Percentiles rank a stretch among this genome's conserved stretches.
Conservation (phyloP, 2,329 filamentous ascomycete species). For the Cladorrhinum sp. region DNA sequence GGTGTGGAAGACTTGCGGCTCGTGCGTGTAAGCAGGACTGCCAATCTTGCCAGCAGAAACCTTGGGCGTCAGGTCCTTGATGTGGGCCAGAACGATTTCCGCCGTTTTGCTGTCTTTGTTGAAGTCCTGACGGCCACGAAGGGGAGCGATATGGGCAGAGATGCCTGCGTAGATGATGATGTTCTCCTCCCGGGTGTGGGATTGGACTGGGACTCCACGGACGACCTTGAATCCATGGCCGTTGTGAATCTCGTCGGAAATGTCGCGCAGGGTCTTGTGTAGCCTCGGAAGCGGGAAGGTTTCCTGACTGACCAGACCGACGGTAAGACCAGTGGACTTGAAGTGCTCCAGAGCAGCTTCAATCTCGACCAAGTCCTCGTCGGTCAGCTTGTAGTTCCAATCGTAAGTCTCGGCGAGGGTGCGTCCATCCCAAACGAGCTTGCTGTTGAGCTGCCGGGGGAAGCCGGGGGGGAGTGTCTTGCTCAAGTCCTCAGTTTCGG, state of each 20-base stretch:
- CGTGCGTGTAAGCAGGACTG: conserved; percentile 56
- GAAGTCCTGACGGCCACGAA: conserved; percentile 52
- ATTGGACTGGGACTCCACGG: conserved; percentile 52
- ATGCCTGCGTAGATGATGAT: conserved; percentile 59
- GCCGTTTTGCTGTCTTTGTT: conserved; percentile 43
- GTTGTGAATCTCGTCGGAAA: conserved; percentile 54
- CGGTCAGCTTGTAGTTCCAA: conserved; percentile 51
- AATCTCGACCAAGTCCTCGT: conserved; percentile 49
- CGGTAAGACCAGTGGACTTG: conserved; percentile 27
- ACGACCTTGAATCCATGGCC: conserved; percentile 61
- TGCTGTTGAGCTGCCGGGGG: conserved; percentile 44
- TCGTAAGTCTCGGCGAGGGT: conserved; percentile 46
- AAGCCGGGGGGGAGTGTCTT: conserved; percentile 48
- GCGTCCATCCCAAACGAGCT: conserved; percentile 57
- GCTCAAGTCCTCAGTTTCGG: conserved; percentile 39
- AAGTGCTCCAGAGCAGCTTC: conserved; percentile 41
- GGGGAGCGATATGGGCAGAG: conserved; percentile 54
- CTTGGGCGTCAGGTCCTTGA: conserved; percentile 55
- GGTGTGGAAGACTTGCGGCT: conserved; percentile 63
- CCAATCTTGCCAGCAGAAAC: conserved; percentile 45
- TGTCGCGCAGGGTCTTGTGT: conserved; percentile 45
- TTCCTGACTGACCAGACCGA: conserved; percentile 44
- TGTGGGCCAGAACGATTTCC: conserved; percentile 56
- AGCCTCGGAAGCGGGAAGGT: conserved; percentile 56
- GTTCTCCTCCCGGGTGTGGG: conserved; percentile 54